Percentiles rank a stretch among this genome's conserved stretches.
These are phyloP conservation scores for Euphrasia confusa DNA, from an alignment of 257 asterid genomes.

Conservation along the genomic window DNA sequence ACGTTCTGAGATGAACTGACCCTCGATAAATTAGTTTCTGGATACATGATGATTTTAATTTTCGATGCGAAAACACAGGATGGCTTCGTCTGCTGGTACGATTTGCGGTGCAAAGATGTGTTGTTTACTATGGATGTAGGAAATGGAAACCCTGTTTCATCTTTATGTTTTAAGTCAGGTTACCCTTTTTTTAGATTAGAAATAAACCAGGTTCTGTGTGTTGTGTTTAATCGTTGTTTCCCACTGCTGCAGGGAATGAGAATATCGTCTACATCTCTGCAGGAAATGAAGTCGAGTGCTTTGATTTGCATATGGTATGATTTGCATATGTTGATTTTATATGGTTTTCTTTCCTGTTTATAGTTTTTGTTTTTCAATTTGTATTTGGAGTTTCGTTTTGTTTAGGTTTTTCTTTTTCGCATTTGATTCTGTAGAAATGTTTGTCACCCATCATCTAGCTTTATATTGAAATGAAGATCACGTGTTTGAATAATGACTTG, in stretches of 20 bases:
- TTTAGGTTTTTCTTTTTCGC: background rate
- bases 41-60: constrained; percentile 11
- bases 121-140: constrained; percentile 59
- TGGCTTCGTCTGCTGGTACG: constrained; percentile 78
- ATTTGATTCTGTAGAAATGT: background rate
- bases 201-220: background rate
- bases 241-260: constrained; percentile 73
- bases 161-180: constrained; percentile 86
- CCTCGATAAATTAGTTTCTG: background rate
- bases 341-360: background rate
- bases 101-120: constrained; percentile 78
- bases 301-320: constrained; percentile 71
- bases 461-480: background rate
- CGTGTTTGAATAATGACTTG: no score
- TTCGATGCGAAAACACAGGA: constrained; percentile 38
- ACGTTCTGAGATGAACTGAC: constrained; percentile 1
- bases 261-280: constrained; percentile 59
- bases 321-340: background rate
- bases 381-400: background rate
- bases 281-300: constrained; percentile 70
- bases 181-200: constrained; percentile 14
- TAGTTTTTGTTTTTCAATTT: background rate
- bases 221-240: constrained; percentile 15
- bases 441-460: background rate
- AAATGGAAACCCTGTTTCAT: constrained; percentile 58